A percentile compares a stretch with the other conserved stretches of the same genome.
Conservation (phyloP, 2,329 filamentous ascomycete species). For the Fusarium nelsonii region DNA sequence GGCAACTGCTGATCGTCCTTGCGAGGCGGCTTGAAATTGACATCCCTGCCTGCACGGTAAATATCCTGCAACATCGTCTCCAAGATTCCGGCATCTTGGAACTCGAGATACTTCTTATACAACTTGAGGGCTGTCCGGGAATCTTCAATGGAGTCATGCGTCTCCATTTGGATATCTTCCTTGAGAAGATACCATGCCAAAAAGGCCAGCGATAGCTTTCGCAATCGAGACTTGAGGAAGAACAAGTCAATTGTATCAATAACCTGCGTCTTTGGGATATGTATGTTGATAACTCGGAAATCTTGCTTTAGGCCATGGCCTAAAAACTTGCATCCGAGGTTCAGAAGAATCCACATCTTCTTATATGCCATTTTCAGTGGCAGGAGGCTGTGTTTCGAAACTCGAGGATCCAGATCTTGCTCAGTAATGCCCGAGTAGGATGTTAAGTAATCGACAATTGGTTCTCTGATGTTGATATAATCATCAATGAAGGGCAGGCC, state of each 20-base stretch:
- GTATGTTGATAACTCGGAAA: conserved; percentile 98
- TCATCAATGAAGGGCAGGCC: conserved; percentile 95
- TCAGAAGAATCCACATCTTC: conserved; percentile 96
- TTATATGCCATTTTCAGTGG: conserved; percentile 94
- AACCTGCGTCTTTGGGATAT: conserved; percentile 89
- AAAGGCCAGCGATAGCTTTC: conserved; percentile 92
- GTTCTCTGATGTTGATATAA: conserved; percentile 92
- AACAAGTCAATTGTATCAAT: conserved; percentile 96
- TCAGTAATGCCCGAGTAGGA: conserved; percentile 91
- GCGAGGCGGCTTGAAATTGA: conserved; percentile 65
- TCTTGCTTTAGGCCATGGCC: conserved; percentile 95
- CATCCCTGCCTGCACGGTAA: conserved; percentile 68
- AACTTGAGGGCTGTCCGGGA: conserved; percentile 90
- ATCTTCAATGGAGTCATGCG: conserved; percentile 96
- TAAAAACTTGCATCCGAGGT: conserved; percentile 92
- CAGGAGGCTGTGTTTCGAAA: conserved; percentile 85
- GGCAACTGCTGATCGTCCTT: conserved; percentile 60
- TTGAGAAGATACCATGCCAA: conserved; percentile 91
- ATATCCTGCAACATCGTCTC: conserved; percentile 89
- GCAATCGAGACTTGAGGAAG: conserved; percentile 81
- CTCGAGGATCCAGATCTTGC: conserved; percentile 83
- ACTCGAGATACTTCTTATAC: conserved; percentile 91
- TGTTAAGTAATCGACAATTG: conserved; percentile 94
- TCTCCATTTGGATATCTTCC: conserved; percentile 92
- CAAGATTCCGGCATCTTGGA: conserved; percentile 84